Evolutionary conservation across 2,329 filamentous ascomycete species (phyloP), one percentile per base, ranked within the genome.

Genomic region (Diaporthe sp.): DNA sequence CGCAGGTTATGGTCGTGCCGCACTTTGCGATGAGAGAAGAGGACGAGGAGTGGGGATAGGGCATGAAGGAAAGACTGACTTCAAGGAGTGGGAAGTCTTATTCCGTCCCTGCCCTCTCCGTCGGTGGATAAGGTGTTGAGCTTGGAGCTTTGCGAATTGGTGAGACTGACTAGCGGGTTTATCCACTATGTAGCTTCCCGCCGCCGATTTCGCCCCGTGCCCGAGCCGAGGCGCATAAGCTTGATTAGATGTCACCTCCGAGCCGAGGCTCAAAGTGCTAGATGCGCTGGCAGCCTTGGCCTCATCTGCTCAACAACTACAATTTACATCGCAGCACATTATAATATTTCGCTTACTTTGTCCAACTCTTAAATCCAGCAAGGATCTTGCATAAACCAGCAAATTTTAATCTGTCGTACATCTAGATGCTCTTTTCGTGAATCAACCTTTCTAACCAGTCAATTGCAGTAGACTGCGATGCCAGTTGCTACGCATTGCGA

Each of bases 1-100:
- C 78, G 79, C 86, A 87, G 77, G 86, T 76, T 73, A 85, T 77
- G 2, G 84, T 85, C 75, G 78, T 84, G 50, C 83, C 84, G 79
- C 86, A 87, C 84, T 84, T 85, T 58, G 83, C 80, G 70, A 84
- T 79, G 66, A 85, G 78, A 47, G 76, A 77, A 30, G 72, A 66
- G n/a, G 68, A 55, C 6, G 68, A 35, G 30, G 72, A 35, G 4
- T 58, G 38, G 57, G 74, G 71, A n/a, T 76, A 76, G 33, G 72
- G 75, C 75, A 76, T 76, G 4, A 25, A 64, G 15, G 33, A 38
- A 33, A 4, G 38, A 28, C 38, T 28, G 58, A 52, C 30, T 45
- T 38, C 25, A 61, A 47, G 30, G 55, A n/a, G 33, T 54, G 64
- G 12, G 47, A 68, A 54, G 64, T 40, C 45, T 8, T 28, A 8